Evolutionary conservation across 1,139 yeast species (phyloP).

Genomic region (Geotrichum histeridarum): DNA sequence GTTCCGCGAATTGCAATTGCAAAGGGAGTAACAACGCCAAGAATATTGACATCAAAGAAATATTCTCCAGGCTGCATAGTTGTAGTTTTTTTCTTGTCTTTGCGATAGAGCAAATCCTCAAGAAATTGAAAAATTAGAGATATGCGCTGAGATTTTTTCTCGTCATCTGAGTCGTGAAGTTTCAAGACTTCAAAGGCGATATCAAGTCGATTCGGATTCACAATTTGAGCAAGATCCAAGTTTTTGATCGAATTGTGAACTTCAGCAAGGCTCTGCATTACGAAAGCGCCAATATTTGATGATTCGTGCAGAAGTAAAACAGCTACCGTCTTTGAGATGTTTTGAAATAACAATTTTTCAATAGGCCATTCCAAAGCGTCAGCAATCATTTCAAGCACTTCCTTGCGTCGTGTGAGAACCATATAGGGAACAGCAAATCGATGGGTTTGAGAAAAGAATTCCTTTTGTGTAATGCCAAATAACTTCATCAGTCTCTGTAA

Average conservation of each 20-base stretch:
- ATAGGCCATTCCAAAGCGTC: constrained; percentile 31
- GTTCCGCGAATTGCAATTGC: constrained; percentile 74
- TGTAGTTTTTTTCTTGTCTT: background rate
- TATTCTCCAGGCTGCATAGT: constrained; percentile 41
- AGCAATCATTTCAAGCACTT: constrained; percentile 57
- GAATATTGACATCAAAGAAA: constrained; percentile 42
- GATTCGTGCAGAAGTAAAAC: constrained; percentile 42
- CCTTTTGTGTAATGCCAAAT: constrained; percentile 55
- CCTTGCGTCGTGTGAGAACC: constrained; percentile 58
- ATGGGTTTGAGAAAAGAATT: constrained; percentile 64
- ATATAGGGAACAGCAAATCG: constrained; percentile 74
- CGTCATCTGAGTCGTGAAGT: constrained; percentile 16
- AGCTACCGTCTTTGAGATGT: constrained; percentile 45
- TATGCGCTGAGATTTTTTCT: constrained; percentile 6
- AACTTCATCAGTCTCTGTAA: constrained; percentile 58
- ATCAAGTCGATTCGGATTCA: constrained; percentile 15
- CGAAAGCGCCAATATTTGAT: constrained; percentile 44
- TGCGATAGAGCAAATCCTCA: constrained; percentile 5
- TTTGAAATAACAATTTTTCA: constrained; percentile 32
- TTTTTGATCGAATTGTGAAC: constrained; percentile 44
- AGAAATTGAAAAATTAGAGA: constrained; percentile 11
- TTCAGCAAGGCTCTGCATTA: constrained; percentile 52
- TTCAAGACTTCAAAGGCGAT: constrained; percentile 19
- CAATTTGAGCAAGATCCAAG: constrained; percentile 35
- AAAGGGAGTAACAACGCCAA: constrained; percentile 75